Percentiles rank a stretch among this genome's conserved stretches.
Conservation (phyloP, 352 stramenopile genomes). For the Paralagenidium karlingii region DNA sequence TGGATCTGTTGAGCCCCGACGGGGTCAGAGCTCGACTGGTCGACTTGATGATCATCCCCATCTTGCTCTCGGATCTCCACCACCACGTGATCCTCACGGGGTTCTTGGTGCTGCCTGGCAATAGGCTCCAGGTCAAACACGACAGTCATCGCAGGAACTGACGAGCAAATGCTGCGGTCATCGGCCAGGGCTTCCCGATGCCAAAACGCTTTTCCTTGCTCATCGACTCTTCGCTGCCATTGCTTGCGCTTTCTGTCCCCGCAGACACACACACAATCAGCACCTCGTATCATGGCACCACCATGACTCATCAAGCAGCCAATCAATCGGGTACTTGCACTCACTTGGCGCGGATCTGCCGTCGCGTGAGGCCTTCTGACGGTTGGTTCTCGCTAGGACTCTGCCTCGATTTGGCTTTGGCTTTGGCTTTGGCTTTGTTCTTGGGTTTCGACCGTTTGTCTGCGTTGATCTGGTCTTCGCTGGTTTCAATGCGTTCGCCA, state of each 20-base stretch:
- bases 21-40: conserved; percentile 41
- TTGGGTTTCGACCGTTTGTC: conserved; percentile 42
- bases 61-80: no score
- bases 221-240: conserved; percentile 1
- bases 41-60: conserved; percentile 65
- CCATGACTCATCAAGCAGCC: not conserved
- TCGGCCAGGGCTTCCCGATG: conserved; percentile 41
- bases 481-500: no score
- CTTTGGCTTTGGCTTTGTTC: conserved; percentile 47
- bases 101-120: conserved; percentile 72
- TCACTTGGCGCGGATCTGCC: conserved; percentile 1
- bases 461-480: no score
- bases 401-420: conserved; percentile 78
- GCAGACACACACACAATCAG: not conserved
- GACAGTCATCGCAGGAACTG: conserved; percentile 96
- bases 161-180: conserved; percentile 90
- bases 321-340: not conserved
- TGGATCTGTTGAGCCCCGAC: conserved; percentile 91
- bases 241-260: not conserved
- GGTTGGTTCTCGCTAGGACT: conserved; percentile 75
- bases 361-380: no score
- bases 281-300: not conserved
- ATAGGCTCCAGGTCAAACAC: conserved; percentile 96
- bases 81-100: conserved; percentile 49
- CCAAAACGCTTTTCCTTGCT: not conserved